Conservation (phyloP, 352 stramenopile genomes). For the Phytophthora capsici region DNA sequence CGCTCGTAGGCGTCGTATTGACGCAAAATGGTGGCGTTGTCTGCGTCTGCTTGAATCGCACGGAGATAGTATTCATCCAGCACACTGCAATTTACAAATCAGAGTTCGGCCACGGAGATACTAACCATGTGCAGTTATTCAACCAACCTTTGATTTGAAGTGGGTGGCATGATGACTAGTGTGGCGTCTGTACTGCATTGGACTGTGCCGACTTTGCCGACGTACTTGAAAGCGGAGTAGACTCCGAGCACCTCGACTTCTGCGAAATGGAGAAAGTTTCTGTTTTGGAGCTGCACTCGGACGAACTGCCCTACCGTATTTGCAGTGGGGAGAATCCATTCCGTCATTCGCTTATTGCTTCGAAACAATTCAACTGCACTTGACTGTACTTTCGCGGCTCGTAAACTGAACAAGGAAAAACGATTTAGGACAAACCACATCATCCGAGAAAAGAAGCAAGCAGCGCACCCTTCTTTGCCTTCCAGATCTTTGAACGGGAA, state of each 20-base stretch:
- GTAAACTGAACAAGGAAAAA: slow-evolving; percentile 46
- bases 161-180: slow-evolving; percentile 83
- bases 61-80: slow-evolving; percentile 88
- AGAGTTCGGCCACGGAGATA: not conserved
- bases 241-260: slow-evolving; percentile 93
- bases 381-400: slow-evolving; percentile 82
- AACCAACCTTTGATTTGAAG: slow-evolving; percentile 60
- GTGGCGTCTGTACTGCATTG: slow-evolving; percentile 90
- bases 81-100: slow-evolving; percentile 29
- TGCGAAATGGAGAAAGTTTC: slow-evolving; percentile 92
- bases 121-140: not conserved
- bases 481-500: slow-evolving; percentile 84
- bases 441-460: not conserved
- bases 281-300: slow-evolving; percentile 90
- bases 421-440: not conserved
- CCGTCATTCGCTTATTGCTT: slow-evolving; percentile 77
- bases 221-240: slow-evolving; percentile 81
- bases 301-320: slow-evolving; percentile 85
- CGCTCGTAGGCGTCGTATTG: slow-evolving; percentile 90
- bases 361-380: slow-evolving; percentile 83
- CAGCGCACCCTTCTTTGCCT: slow-evolving; percentile 71
- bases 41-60: slow-evolving; percentile 90
- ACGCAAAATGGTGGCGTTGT: slow-evolving; percentile 90
- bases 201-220: slow-evolving; percentile 82
- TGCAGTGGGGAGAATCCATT: slow-evolving; percentile 88